A percentile compares a stretch with the other conserved stretches of the same genome.
Conservation (phyloP, 2,329 filamentous ascomycete genomes). For the Venturia oleaginea region DNA sequence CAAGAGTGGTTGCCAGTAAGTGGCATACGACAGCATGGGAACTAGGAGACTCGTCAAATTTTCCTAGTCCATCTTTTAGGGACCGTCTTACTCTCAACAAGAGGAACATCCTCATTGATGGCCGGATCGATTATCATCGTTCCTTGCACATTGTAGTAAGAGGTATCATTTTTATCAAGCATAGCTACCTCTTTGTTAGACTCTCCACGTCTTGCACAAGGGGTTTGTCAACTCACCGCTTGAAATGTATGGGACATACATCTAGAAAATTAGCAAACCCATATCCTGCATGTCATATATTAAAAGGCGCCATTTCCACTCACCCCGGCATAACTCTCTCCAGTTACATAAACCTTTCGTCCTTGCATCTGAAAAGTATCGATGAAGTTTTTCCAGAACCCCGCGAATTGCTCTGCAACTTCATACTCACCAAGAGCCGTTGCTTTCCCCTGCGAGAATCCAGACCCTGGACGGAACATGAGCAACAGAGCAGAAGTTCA, state of each 20-base stretch:
- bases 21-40: conserved; percentile 16
- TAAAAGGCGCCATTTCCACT: neutral
- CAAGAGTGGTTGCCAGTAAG: conserved; percentile 15
- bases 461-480: neutral
- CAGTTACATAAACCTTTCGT: conserved; percentile 18
- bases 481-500: neutral
- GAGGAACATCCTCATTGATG: conserved; percentile 10
- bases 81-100: neutral
- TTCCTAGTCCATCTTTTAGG: neutral
- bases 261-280: neutral
- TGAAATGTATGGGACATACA: conserved; percentile 17
- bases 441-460: conserved; percentile 8
- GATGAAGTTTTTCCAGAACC: conserved; percentile 19
- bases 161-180: conserved; percentile 25
- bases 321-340: conserved; percentile 18
- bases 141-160: conserved; percentile 16
- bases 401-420: conserved; percentile 18
- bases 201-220: neutral
- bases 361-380: conserved; percentile 19
- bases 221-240: neutral
- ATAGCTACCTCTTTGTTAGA: conserved; percentile 13
- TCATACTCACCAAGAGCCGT: conserved; percentile 20
- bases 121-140: conserved; percentile 18
- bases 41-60: conserved; percentile 23
- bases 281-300: neutral